Evolutionary conservation across 1,284 basidiomycete species (phyloP).

Genomic region (Microstroma glucosiphilum): DNA sequence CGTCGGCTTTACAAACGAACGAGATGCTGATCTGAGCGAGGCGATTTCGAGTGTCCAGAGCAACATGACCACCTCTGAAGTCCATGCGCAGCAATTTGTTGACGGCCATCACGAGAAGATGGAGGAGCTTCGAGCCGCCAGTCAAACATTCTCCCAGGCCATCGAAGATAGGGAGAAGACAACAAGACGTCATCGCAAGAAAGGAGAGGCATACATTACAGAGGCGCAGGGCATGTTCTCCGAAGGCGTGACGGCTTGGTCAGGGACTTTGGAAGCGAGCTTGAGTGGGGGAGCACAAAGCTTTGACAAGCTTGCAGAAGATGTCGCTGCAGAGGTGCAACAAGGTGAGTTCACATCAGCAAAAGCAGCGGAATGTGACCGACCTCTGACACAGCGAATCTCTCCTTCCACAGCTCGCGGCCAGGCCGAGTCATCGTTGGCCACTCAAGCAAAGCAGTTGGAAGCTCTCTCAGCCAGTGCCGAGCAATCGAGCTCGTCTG

Average conservation of each 20-base stretch:
- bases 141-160: conserved; percentile 9
- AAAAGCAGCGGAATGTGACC: too few species aligned
- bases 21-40: conserved; percentile 64
- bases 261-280: not conserved
- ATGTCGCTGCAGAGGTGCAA: not conserved
- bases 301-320: not conserved
- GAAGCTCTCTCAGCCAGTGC: not conserved
- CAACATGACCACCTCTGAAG: conserved; percentile 23
- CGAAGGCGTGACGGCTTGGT: not conserved
- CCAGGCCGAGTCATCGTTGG: not conserved
- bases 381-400: not conserved
- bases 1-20: conserved; percentile 63
- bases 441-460: not conserved
- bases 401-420: not conserved
- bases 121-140: conserved; percentile 7
- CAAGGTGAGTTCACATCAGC: too few species aligned
- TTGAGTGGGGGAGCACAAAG: not conserved
- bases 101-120: conserved; percentile 15
- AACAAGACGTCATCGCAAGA: conserved; percentile 16
- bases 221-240: not conserved
- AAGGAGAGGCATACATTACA: not conserved
- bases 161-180: conserved; percentile 15
- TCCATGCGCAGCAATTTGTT: not conserved
- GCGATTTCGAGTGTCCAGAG: conserved; percentile 59
- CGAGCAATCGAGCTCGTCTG: not conserved